These are phyloP conservation scores for Fusarium veterinarium DNA, from an alignment of 2,329 filamentous ascomycete species.

Conservation along the genomic window DNA sequence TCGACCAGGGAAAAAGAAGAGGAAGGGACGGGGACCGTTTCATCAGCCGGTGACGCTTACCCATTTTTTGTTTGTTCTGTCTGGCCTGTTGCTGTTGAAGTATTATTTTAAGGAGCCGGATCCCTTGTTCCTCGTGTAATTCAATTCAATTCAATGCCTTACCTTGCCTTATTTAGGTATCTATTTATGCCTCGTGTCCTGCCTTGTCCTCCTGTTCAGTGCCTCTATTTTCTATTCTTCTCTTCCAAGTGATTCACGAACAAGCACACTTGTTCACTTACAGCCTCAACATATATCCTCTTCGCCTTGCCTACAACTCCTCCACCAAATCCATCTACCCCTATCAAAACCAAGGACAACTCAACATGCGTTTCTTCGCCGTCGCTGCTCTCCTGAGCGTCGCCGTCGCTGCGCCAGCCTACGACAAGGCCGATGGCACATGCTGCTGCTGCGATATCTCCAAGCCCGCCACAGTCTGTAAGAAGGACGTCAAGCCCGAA, in stretches of 20 bases:
- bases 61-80: conserved; percentile 22
- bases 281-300: background rate
- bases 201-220: background rate
- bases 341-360: background rate
- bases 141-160: background rate
- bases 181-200: conserved; percentile 4
- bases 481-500: conserved; percentile 8
- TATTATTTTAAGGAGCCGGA: conserved; percentile 18
- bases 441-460: conserved; percentile 52
- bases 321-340: background rate
- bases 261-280: conserved; percentile 11
- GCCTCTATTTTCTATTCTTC: background rate
- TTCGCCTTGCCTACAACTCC: background rate
- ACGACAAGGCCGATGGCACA: conserved; percentile 13
- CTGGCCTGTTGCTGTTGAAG: background rate
- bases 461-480: conserved; percentile 42
- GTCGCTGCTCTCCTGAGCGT: conserved; percentile 39
- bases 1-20: conserved; percentile 2
- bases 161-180: background rate
- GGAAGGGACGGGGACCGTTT: conserved; percentile 16
- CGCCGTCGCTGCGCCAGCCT: conserved; percentile 35
- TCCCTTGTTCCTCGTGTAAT: conserved; percentile 1
- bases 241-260: conserved; percentile 15
- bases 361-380: conserved; percentile 43
- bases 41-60: conserved; percentile 19